A percentile compares a stretch with the other conserved stretches of the same genome.
These are phyloP conservation scores for Smallanthus sonchifolius DNA, from an alignment of 129 eudicot genomes.

Conservation along the genomic window DNA sequence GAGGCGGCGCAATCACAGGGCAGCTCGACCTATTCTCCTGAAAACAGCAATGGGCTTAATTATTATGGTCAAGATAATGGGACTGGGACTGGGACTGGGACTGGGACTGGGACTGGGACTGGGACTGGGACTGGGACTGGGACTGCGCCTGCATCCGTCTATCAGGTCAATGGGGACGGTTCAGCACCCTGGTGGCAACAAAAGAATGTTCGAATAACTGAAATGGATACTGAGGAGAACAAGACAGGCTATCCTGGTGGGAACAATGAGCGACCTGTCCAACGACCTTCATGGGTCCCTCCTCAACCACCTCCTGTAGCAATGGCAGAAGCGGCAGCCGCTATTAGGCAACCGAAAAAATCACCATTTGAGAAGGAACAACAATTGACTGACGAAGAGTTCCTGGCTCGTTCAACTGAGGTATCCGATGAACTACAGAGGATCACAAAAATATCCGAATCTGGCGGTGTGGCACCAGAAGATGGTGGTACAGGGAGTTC, in stretches of 20 bases:
- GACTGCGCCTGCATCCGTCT: constrained; percentile 23
- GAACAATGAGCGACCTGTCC: constrained; percentile 44
- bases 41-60: constrained; percentile 28
- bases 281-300: constrained; percentile 66
- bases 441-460: constrained; percentile 65
- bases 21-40: constrained; percentile 39
- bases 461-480: constrained; percentile 47
- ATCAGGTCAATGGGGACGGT: constrained; percentile 47
- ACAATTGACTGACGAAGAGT: constrained; percentile 54
- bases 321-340: constrained; percentile 89
- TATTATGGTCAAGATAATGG: constrained; percentile 32
- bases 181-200: constrained; percentile 69
- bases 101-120: background rate
- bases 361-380: constrained; percentile 44
- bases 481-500: constrained; percentile 37
- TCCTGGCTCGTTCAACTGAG: constrained; percentile 48
- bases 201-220: constrained; percentile 49
- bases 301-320: constrained; percentile 92
- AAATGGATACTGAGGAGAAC: constrained; percentile 45
- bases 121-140: constrained; percentile 4
- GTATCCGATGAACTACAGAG: constrained; percentile 65
- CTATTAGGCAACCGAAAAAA: constrained; percentile 86
- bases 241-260: constrained; percentile 32
- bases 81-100: background rate
- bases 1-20: constrained; percentile 50